Base-by-base conservation (phyloP, 805 yeast species). In the Metschnikowia lunata region DNA sequence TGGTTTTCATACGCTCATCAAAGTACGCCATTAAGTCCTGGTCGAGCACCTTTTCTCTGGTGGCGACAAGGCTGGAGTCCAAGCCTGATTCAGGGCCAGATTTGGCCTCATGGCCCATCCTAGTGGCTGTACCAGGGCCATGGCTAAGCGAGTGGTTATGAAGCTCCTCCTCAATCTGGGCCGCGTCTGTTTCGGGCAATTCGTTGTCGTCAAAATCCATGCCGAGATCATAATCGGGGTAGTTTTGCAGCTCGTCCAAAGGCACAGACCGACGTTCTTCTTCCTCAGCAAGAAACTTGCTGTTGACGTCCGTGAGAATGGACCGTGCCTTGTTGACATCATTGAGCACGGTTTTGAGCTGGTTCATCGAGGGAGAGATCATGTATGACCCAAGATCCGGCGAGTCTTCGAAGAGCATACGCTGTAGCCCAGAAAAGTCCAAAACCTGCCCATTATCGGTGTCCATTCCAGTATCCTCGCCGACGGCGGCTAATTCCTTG, bases 21-120 rank as follows among this genome's bases (percentile, higher is more conserved):
- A 88, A 88, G 59, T 88, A 85, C 2, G 89, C 84, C 77, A 87
- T 79, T 34, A 88, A 64, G 55, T 83, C 87, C 39, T 72, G 73
- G 54, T 82, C 87, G 50, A 78, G 64, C 26, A 72, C 67, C 45
- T 47, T 52, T 10, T 45, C 53, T 4, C 28, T 38, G 4, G 42
- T 32, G 12, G 34, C 34, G 15, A 30, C 39, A 9, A 10, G 4
- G 8, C 23, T 18, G 12, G 38, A 7, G 8, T 36, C 40, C n/a
- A 38, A 34, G 11, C n/a, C 31, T 3, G 11, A 11, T 12, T 29
- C 31, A 11, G 31, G 31, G 31, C 31, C 31, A 18, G 23, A 18
- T 18, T 18, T 5, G 23, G 23, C 23, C 5, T 5, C 23, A 5
- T 18, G 23, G 23, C 23, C 23, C 23, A 18, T 18, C 5, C 23